Percentiles rank a stretch among this genome's conserved stretches.
Evolutionary conservation across 768 basidiomycete species (phyloP).

Genomic region (Sistotremastrum suecicum): DNA sequence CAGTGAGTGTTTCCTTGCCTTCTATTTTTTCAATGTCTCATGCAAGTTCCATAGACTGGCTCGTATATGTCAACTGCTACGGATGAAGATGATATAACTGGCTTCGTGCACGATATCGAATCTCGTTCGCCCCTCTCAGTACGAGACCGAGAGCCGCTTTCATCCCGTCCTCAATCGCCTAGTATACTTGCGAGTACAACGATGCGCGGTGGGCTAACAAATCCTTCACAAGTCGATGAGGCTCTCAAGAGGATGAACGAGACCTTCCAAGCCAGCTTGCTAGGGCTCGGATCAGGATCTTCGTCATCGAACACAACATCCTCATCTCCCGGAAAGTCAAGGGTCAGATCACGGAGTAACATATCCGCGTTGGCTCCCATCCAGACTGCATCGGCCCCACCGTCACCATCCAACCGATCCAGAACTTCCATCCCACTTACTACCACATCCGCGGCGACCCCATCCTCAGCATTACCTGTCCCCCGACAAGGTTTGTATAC

Average conservation of each 20-base stretch:
- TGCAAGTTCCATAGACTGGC: conserved; percentile 15
- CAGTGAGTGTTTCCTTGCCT: not conserved
- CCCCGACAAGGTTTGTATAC: too few relatives aligned
- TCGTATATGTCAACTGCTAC: conserved; percentile 34
- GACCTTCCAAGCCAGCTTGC: conserved; percentile 47
- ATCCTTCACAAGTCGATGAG: conserved; percentile 51
- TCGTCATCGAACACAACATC: conserved; percentile 4
- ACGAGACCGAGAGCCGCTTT: conserved; percentile 5
- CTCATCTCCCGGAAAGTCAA: not conserved
- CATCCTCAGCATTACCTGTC: not conserved
- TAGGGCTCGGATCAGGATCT: conserved; percentile 31
- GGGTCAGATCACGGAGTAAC: not conserved
- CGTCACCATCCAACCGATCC: conserved; percentile 8
- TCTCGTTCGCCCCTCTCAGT: conserved; percentile 42
- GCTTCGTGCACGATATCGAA: conserved; percentile 68
- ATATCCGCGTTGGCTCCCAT: not conserved
- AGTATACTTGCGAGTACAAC: conserved; percentile 12
- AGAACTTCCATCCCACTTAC: conserved; percentile 1
- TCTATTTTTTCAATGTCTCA: not conserved
- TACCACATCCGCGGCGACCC: conserved; percentile 2
- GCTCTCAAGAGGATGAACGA: conserved; percentile 53
- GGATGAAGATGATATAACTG: conserved; percentile 67
- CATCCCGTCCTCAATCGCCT: conserved; percentile 1
- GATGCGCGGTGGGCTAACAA: conserved; percentile 47
- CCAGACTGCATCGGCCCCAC: conserved; percentile 6